phyloP scores from a whole-genome alignment of 2,329 filamentous ascomycete species.

The Pyrenochaeta sp. region DNA sequence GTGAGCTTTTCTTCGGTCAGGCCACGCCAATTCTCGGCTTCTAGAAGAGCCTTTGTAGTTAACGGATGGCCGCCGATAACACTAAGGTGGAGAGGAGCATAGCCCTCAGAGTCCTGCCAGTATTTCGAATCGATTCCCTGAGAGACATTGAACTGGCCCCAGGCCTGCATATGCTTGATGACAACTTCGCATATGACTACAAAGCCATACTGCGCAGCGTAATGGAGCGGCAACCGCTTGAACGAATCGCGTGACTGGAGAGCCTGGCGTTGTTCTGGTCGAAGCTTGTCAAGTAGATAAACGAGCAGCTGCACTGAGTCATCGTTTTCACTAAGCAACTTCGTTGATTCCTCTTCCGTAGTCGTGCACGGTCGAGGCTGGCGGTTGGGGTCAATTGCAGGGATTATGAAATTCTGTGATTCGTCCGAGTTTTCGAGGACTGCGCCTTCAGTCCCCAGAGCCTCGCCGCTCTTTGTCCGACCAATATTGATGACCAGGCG shows the following conservation, averaged over 20 bases:
- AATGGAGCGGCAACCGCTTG: constrained; percentile 86
- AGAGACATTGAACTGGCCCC: constrained; percentile 84
- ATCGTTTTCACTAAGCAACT: constrained; percentile 72
- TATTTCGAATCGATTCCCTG: constrained; percentile 84
- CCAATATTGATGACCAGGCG: constrained; percentile 92
- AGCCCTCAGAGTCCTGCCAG: constrained; percentile 94
- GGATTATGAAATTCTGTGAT: constrained; percentile 77
- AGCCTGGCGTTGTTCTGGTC: constrained; percentile 70
- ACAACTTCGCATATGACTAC: constrained; percentile 88
- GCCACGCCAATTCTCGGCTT: constrained; percentile 79
- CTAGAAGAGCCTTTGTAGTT: constrained; percentile 81
- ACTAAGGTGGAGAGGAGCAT: constrained; percentile 87
- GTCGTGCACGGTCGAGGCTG: constrained; percentile 68
- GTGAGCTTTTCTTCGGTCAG: constrained; percentile 67
- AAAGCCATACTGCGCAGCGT: constrained; percentile 93
- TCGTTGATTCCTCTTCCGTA: constrained; percentile 68
- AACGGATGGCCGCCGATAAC: constrained; percentile 90
- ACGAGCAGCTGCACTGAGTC: constrained; percentile 74
- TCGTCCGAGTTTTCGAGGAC: constrained; percentile 60
- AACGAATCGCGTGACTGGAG: constrained; percentile 77
- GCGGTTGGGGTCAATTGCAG: constrained; percentile 72
- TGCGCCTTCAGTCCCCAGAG: constrained; percentile 57
- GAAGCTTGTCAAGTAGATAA: constrained; percentile 72
- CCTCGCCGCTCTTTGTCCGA: constrained; percentile 68
- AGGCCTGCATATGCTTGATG: constrained; percentile 86